Conservation (phyloP, 2,329 filamentous ascomycete species). For the Byssochlamys sp. region DNA sequence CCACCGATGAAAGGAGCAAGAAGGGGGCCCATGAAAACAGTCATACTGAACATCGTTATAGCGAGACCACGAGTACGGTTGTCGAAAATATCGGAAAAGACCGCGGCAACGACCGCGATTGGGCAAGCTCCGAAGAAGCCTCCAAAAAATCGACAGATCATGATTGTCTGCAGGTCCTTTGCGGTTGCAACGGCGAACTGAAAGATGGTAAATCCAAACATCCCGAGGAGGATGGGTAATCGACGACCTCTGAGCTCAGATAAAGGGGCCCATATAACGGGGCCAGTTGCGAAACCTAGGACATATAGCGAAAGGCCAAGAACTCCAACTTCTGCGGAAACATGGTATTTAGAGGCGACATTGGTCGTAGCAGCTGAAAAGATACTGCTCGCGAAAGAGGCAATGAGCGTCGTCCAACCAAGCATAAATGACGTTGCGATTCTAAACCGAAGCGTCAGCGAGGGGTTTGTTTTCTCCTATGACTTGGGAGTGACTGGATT, state of each 20-base stretch:
- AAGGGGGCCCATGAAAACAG: constrained; percentile 45
- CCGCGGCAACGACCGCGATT: constrained; percentile 44
- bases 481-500: not conserved
- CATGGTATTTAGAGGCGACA: constrained; percentile 50
- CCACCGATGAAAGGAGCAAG: constrained; percentile 48
- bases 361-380: constrained; percentile 57
- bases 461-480: not conserved
- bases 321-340: constrained; percentile 36
- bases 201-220: constrained; percentile 45
- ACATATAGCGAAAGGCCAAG: constrained; percentile 36
- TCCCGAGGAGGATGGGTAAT: constrained; percentile 40
- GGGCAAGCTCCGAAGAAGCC: constrained; percentile 48
- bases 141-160: constrained; percentile 45
- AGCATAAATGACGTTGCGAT: constrained; percentile 20
- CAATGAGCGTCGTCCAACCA: constrained; percentile 43
- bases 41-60: constrained; percentile 44
- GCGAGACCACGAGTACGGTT: constrained; percentile 36
- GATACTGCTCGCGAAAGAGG: constrained; percentile 53
- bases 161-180: constrained; percentile 45
- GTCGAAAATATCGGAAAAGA: constrained; percentile 50
- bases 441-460: constrained; percentile 6
- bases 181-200: constrained; percentile 39
- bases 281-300: constrained; percentile 41
- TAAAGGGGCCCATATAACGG: constrained; percentile 44
- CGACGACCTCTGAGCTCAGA: constrained; percentile 43